phyloP scores from a whole-genome alignment of 1,284 basidiomycete genomes.

The Wolfiporia cocos region DNA sequence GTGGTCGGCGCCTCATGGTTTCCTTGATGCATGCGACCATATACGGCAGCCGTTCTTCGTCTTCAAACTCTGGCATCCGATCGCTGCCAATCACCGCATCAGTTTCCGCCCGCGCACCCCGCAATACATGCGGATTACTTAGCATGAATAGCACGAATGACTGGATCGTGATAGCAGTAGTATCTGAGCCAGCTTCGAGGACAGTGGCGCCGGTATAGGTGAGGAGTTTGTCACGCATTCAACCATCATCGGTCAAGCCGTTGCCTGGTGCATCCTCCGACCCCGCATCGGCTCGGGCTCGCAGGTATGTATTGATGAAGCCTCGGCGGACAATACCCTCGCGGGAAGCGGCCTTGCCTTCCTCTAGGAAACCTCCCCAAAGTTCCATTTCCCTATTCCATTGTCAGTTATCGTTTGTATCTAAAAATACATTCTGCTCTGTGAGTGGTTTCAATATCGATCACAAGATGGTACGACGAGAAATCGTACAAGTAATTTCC shows the following conservation, averaged over 20 bases:
- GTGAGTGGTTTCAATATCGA: neutral
- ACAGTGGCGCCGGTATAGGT: constrained; percentile 16
- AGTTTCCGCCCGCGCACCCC: constrained; percentile 30
- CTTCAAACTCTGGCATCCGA: constrained; percentile 22
- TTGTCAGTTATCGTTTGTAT: neutral
- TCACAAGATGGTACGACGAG: neutral
- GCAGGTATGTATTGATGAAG: constrained; percentile 15
- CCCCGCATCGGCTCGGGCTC: constrained; percentile 19
- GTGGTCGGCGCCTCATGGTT: constrained; percentile 18
- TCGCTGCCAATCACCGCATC: constrained; percentile 24
- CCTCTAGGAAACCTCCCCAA: constrained; percentile 19
- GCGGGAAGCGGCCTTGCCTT: neutral
- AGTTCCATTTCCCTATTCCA: constrained; percentile 18
- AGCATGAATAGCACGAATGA: constrained; percentile 26
- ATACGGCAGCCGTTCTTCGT: constrained; percentile 22
- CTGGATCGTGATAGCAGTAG: constrained; percentile 20
- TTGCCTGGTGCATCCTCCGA: constrained; percentile 19
- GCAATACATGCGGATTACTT: constrained; percentile 25
- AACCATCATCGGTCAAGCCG: constrained; percentile 22
- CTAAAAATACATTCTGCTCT: neutral
- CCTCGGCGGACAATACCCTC: neutral
- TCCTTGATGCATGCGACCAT: constrained; percentile 26
- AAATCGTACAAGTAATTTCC: constrained; percentile 3
- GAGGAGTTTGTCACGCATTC: constrained; percentile 23
- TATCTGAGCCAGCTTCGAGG: constrained; percentile 24